A percentile compares a stretch with the other conserved stretches of the same genome.
Evolutionary conservation across 2,329 filamentous ascomycete genomes (phyloP).

Genomic region (Venturia oleaginea): DNA sequence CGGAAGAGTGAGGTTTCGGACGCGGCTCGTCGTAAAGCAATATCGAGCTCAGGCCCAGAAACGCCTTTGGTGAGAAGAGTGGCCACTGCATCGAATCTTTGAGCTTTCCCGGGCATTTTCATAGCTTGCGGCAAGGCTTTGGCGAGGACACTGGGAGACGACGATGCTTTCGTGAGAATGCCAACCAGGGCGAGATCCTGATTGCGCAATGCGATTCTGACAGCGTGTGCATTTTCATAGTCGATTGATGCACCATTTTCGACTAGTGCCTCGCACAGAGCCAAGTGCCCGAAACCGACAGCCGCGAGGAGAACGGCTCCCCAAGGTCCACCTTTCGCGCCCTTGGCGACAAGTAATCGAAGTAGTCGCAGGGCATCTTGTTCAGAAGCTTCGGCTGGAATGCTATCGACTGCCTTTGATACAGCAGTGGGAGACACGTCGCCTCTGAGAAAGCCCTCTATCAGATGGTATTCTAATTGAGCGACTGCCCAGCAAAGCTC

Average conservation of each 20-base stretch:
- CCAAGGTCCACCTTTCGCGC: slow-evolving; percentile 3
- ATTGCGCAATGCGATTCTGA: slow-evolving; percentile 2
- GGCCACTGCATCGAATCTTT: slow-evolving; percentile 1
- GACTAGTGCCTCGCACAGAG: neutral
- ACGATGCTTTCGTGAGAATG: neutral
- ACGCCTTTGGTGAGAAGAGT: slow-evolving; percentile 1
- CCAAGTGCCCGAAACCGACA: neutral
- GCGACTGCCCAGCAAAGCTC: neutral
- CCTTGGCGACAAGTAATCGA: neutral
- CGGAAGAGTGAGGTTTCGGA: slow-evolving; percentile 4
- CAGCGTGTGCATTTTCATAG: slow-evolving; percentile 2
- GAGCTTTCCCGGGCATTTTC: neutral
- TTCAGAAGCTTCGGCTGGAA: neutral
- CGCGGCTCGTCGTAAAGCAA: neutral
- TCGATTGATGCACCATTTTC: slow-evolving; percentile 4
- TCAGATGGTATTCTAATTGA: neutral
- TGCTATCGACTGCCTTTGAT: neutral
- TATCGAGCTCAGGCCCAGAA: slow-evolving; percentile 4
- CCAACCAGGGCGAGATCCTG: neutral
- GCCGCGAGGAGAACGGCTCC: neutral
- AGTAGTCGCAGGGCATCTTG: neutral
- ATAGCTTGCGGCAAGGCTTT: slow-evolving; percentile 6
- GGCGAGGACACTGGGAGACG: neutral
- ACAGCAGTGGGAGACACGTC: neutral
- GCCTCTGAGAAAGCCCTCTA: neutral